Evolutionary conservation across 2,329 filamentous ascomycete genomes (phyloP).

Genomic region (Nigrograna mackinnonii): DNA sequence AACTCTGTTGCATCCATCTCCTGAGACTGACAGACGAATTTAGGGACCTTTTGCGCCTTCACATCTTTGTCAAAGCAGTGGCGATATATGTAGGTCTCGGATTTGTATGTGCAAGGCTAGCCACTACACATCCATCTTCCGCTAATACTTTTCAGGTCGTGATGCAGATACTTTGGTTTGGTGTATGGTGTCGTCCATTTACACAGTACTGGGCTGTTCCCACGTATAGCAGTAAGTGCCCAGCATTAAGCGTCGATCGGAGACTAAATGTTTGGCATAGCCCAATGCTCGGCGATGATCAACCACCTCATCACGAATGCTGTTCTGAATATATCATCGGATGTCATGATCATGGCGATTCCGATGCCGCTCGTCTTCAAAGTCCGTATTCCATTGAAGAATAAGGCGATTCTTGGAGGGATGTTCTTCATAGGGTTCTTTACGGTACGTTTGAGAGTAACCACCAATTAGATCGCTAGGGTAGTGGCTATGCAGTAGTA

Average conservation of each 20-base stretch:
- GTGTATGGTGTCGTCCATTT: conserved; percentile 55
- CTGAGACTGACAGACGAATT: too few species aligned
- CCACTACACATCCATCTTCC: too few species aligned
- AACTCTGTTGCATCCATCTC: too few species aligned
- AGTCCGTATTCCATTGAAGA: conserved; percentile 36
- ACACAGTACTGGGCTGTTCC: conserved; percentile 55
- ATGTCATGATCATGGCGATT: conserved; percentile 41
- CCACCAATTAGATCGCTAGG: conserved; percentile 20
- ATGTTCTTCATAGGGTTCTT: conserved; percentile 56
- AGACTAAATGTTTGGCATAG: conserved; percentile 3
- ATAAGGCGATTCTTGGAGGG: conserved; percentile 55
- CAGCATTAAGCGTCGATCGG: neutral
- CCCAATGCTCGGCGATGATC: conserved; percentile 23
- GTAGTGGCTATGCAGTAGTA: too few species aligned
- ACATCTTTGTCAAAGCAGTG: conserved; percentile 40
- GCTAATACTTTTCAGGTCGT: too few species aligned
- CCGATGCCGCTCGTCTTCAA: conserved; percentile 44
- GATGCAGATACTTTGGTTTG: conserved; percentile 50
- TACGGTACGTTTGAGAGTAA: conserved; percentile 18
- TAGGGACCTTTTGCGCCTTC: conserved; percentile 3
- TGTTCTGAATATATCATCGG: conserved; percentile 41
- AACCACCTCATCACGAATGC: conserved; percentile 24
- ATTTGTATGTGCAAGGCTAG: too few species aligned
- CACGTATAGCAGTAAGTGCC: conserved; percentile 9
- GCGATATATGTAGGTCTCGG: conserved; percentile 44